phyloP scores from a whole-genome alignment of 176 grass and related monocot genomes.

The Zea luxurians region DNA sequence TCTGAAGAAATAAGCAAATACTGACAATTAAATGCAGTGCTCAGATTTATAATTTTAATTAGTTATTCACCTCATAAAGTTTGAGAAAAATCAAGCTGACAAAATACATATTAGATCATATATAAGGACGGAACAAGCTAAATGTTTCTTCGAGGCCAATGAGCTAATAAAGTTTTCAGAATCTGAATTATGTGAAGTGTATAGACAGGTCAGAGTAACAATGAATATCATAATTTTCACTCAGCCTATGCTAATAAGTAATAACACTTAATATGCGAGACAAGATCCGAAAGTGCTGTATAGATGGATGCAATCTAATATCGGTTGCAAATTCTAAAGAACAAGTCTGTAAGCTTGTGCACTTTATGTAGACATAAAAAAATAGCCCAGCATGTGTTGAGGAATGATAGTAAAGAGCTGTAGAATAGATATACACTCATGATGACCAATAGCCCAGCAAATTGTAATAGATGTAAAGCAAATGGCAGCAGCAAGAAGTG shows the following conservation, averaged over 20 bases:
- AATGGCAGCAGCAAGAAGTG: neutral
- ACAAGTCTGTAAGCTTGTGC: neutral
- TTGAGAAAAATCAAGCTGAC: conserved; percentile 5
- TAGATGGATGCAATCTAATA: conserved; percentile 17
- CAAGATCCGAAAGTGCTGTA: conserved; percentile 4
- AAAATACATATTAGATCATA: neutral
- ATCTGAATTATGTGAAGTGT: conserved; percentile 9
- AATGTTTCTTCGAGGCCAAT: conserved; percentile 10
- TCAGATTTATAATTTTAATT: conserved; percentile 19
- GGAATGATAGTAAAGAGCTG: neutral
- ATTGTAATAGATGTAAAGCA: conserved; percentile 16
- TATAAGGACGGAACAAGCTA: neutral
- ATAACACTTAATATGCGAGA: neutral
- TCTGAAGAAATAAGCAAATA: conserved; percentile 20
- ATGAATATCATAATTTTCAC: neutral
- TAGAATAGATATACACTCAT: neutral
- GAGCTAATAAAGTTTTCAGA: neutral
- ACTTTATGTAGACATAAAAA: too few species aligned
- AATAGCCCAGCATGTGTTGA: neutral
- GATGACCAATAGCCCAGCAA: neutral
- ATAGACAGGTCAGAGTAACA: conserved; percentile 23
- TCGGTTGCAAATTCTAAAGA: neutral
- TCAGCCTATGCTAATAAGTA: conserved; percentile 15
- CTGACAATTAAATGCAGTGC: neutral
- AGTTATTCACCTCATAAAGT: neutral